Base-by-base conservation (phyloP, 1,139 yeast species). In the Sugiyamaella paludigena region DNA sequence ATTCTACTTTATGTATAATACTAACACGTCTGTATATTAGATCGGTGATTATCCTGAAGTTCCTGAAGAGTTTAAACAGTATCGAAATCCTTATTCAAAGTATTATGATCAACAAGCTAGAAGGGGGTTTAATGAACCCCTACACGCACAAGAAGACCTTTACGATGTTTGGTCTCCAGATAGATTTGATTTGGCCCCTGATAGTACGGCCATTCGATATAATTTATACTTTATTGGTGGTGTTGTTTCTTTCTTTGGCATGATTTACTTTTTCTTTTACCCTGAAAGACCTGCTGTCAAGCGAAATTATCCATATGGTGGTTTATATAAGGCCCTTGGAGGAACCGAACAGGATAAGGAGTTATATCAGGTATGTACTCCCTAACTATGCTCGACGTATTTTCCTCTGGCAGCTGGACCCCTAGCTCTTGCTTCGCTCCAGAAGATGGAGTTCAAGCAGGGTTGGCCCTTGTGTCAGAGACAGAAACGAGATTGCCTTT, bases 151-250 rank as follows among this genome's bases (percentile, higher is more conserved):
- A 58, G 86, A 83, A 58, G 96, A 87, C 63, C 71, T 79, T 65
- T 75, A 83, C 63, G 92, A 87, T 65, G 78, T 86, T 75, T 87
- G 95, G 95, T 81, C 95, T 10, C 95, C 95, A 15, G 95, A 87
- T 63, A 78, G 82, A 63, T 82, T 75, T 66, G 81, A 81, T 60
- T 67, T 73, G 43, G 85, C 81, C 39, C 71, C 79, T 36, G 84
- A 85, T 67, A 66, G 70, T 51, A 75, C 80, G 37, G 95, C 95
- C 2, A 67, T 83, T 49, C 75, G 72, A 56, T 71, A 73, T 61
- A 70, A 75, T 51, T 56, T 65, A 34, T 69, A 76, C 33, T 84
- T 84, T 68, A 79, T 84, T 61, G 77, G 77, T 9, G 70, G 74
- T 41, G 65, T 86, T 48, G 74, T 77, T 45, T 77, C 77, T 1